A percentile compares a stretch with the other conserved stretches of the same genome.
These are phyloP conservation scores for Ustilago trichophora DNA, from an alignment of 1,284 basidiomycete species.

Conservation along the genomic window DNA sequence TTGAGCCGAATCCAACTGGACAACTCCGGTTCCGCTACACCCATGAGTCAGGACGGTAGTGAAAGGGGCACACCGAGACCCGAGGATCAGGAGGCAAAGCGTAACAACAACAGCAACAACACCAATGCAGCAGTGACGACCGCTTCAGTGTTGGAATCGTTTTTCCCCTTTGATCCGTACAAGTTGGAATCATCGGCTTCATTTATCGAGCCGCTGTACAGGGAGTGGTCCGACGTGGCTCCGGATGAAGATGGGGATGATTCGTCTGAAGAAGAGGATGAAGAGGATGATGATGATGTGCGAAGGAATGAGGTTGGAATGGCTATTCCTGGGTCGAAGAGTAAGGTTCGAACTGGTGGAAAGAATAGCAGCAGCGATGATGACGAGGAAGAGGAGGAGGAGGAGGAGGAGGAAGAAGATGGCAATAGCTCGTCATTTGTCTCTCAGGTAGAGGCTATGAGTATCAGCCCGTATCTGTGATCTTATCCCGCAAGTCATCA, in stretches of 20 bases:
- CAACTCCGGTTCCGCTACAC: conserved; percentile 13
- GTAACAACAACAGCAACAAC: too few species aligned
- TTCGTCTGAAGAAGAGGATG: conserved; percentile 45
- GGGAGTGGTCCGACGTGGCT: conserved; percentile 71
- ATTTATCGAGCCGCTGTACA: conserved; percentile 70
- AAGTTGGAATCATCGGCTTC: conserved; percentile 74
- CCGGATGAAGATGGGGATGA: conserved; percentile 57
- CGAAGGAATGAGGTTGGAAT: conserved; percentile 24
- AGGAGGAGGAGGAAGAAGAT: conserved; percentile 26
- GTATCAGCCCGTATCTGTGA: conserved; percentile 55
- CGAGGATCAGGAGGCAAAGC: conserved; percentile 4
- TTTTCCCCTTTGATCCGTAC: conserved; percentile 99
- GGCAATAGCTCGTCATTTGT: conserved; percentile 52
- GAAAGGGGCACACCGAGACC: conserved; percentile 27
- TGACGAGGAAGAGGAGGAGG: conserved; percentile 8
- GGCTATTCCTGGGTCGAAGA: conserved; percentile 25
- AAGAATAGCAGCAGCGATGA: background rate
- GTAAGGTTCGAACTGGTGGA: too few species aligned
- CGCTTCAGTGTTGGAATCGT: conserved; percentile 77
- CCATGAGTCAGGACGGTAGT: conserved; percentile 39
- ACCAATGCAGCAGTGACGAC: conserved; percentile 40
- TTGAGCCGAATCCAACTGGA: conserved; percentile 31
- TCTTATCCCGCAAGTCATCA: background rate
- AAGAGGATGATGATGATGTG: conserved; percentile 50
- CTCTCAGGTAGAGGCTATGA: conserved; percentile 63